A percentile compares a stretch with the other conserved stretches of the same genome.
Conservation (phyloP, 306 rosid genomes). For the Ceratonia siliqua region DNA sequence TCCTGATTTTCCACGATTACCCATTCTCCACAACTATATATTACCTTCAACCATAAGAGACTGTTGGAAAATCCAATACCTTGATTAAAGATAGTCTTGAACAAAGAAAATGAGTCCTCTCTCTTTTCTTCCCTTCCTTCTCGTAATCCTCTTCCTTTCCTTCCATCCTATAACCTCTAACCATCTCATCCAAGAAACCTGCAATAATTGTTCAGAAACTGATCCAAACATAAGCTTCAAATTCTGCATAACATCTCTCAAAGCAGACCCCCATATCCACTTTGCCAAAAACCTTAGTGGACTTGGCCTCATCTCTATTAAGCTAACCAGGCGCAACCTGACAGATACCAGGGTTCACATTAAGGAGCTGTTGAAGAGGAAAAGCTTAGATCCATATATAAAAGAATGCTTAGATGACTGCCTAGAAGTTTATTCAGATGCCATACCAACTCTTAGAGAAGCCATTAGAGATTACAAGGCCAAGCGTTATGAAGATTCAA, state of each 20-base stretch:
- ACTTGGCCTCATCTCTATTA: conserved; percentile 57
- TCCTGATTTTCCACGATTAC: no score
- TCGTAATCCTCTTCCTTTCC: conserved; percentile 28
- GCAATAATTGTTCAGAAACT: conserved; percentile 49
- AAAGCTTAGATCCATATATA: conserved; percentile 5
- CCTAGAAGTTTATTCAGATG: conserved; percentile 52
- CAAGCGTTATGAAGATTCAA: conserved; percentile 50
- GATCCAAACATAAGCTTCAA: conserved; percentile 67
- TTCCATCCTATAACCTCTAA: conserved; percentile 11
- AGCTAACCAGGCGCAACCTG: conserved; percentile 44
- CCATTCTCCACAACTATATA: no score
- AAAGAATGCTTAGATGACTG: conserved; percentile 63
- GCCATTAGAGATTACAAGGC: conserved; percentile 45
- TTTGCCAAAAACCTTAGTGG: conserved; percentile 34
- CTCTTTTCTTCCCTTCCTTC: conserved; percentile 17
- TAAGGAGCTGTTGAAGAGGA: conserved; percentile 43
- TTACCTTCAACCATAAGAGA: no score
- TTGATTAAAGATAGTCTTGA: no score
- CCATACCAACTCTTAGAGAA: conserved; percentile 41
- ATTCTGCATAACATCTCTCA: conserved; percentile 59
- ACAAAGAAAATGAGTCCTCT: conserved; percentile 25
- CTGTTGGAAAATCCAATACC: no score
- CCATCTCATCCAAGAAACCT: conserved; percentile 53
- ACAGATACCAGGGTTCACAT: conserved; percentile 46
- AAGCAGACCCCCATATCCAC: conserved; percentile 36